A percentile compares a stretch with the other conserved stretches of the same genome.
Conservation (phyloP, 805 yeast species). For the Metschnikowia reukaufii region DNA sequence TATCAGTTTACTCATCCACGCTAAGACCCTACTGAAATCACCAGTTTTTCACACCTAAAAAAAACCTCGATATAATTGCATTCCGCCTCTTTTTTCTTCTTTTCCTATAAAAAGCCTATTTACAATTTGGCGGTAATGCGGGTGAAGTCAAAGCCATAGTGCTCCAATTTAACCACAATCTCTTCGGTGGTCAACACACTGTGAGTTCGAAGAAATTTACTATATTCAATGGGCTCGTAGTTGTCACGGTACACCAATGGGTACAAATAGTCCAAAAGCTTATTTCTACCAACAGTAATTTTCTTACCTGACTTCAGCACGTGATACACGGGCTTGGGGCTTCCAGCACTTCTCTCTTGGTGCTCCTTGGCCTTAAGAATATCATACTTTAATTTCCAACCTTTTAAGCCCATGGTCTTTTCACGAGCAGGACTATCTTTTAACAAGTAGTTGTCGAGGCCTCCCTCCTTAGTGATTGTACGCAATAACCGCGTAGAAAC, state of each 20-base stretch:
- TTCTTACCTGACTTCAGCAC: slow-evolving; percentile 43
- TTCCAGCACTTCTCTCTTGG: slow-evolving; percentile 36
- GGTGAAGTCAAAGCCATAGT: slow-evolving; percentile 40
- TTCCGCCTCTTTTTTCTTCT: too few relatives aligned
- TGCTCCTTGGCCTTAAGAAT: slow-evolving; percentile 51
- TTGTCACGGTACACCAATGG: slow-evolving; percentile 47
- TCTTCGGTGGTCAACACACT: slow-evolving; percentile 47
- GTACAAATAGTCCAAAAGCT: slow-evolving; percentile 54
- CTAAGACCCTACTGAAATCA: too few relatives aligned
- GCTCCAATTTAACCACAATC: slow-evolving; percentile 50
- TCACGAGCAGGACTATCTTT: slow-evolving; percentile 88
- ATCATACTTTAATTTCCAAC: slow-evolving; percentile 85
- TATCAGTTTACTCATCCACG: too few relatives aligned
- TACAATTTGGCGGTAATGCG: slow-evolving; percentile 22
- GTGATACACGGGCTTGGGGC: slow-evolving; percentile 46
- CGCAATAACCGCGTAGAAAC: slow-evolving; percentile 79
- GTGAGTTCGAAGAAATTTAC: slow-evolving; percentile 47
- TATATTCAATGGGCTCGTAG: slow-evolving; percentile 47
- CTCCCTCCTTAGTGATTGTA: slow-evolving; percentile 92
- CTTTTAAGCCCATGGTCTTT: slow-evolving; percentile 88
- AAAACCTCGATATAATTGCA: too few relatives aligned
- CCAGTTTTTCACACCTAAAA: too few relatives aligned
- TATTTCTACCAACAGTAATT: slow-evolving; percentile 64
- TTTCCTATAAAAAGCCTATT: slow-evolving; percentile 5
- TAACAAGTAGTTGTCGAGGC: slow-evolving; percentile 81